Conservation (phyloP, 495 filamentous ascomycete species). For the Xylaria nigripes region DNA sequence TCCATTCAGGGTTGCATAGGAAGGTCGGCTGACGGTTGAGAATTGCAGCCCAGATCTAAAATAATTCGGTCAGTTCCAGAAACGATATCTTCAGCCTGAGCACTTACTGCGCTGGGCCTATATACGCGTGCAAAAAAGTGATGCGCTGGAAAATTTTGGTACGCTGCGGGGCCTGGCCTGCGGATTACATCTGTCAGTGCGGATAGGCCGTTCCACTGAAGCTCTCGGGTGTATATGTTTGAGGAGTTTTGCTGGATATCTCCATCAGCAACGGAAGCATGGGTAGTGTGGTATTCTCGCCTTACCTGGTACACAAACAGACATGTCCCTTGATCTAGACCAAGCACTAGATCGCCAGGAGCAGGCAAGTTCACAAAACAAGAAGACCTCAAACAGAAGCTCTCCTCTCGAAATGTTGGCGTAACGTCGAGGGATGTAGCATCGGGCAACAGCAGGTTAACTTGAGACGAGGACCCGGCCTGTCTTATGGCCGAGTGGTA, state of each 20-base stretch:
- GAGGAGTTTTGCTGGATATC: conserved; percentile 23
- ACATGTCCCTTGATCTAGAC: conserved; percentile 24
- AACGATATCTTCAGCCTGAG: neutral
- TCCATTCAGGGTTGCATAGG: conserved; percentile 37
- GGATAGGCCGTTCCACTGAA: conserved; percentile 24
- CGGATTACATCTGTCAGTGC: conserved; percentile 25
- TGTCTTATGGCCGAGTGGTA: conserved; percentile 12
- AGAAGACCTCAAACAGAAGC: conserved; percentile 30
- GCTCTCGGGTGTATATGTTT: conserved; percentile 19
- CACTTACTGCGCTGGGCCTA: conserved; percentile 34
- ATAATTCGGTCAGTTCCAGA: conserved; percentile 10
- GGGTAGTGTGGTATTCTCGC: neutral
- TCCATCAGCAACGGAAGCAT: neutral
- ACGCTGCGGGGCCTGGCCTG: conserved; percentile 31
- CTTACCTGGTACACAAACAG: conserved; percentile 41
- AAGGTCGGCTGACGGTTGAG: conserved; percentile 37
- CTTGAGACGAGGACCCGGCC: conserved; percentile 14
- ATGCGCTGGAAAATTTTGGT: conserved; percentile 37
- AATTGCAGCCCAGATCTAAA: conserved; percentile 35
- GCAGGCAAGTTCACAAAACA: conserved; percentile 29
- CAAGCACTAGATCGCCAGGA: conserved; percentile 5
- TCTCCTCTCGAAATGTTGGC: conserved; percentile 23
- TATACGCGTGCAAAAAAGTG: conserved; percentile 44
- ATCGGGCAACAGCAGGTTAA: conserved; percentile 7
- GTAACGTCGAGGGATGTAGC: conserved; percentile 18